A percentile compares a stretch with the other conserved stretches of the same genome.
Conservation (phyloP, 169 alveolate species). For the Perkinsus olseni region DNA sequence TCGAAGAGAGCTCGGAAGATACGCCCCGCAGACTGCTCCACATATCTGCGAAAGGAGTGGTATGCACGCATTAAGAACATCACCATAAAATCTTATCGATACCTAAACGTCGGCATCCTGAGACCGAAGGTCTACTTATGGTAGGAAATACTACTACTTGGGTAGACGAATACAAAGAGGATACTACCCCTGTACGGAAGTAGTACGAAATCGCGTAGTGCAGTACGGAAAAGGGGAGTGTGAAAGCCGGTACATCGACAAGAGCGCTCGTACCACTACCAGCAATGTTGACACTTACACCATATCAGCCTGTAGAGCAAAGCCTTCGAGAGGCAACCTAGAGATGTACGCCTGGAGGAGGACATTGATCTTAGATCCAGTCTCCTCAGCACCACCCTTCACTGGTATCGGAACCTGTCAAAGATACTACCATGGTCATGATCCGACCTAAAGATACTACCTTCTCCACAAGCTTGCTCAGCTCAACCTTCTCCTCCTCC, state of each 20-base stretch:
- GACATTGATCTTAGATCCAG: conserved; percentile 85
- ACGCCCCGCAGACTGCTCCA: conserved; percentile 97
- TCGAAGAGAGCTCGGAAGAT: conserved; percentile 96
- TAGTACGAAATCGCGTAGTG: too few species aligned
- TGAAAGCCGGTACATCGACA: too few species aligned
- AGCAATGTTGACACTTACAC: conserved; percentile 25
- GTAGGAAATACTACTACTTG: too few species aligned
- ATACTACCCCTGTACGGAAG: too few species aligned
- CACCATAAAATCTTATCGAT: background rate
- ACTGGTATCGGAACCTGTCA: conserved; percentile 74
- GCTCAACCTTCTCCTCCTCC: conserved; percentile 93
- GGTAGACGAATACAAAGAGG: too few species aligned
- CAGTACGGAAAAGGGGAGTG: too few species aligned
- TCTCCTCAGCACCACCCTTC: conserved; percentile 69
- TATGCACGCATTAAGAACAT: background rate
- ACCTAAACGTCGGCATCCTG: background rate
- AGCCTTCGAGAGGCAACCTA: conserved; percentile 89
- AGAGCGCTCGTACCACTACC: too few species aligned
- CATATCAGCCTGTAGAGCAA: conserved; percentile 96
- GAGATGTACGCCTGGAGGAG: conserved; percentile 93
- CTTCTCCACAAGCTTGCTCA: conserved; percentile 81
- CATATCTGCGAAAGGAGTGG: conserved; percentile 41
- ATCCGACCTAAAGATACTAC: conserved; percentile 56
- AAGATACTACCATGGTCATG: background rate
- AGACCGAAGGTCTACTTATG: too few species aligned